These are phyloP conservation scores for Moesziomyces aphidis DNA, from an alignment of 1,284 basidiomycete species.

Conservation along the genomic window DNA sequence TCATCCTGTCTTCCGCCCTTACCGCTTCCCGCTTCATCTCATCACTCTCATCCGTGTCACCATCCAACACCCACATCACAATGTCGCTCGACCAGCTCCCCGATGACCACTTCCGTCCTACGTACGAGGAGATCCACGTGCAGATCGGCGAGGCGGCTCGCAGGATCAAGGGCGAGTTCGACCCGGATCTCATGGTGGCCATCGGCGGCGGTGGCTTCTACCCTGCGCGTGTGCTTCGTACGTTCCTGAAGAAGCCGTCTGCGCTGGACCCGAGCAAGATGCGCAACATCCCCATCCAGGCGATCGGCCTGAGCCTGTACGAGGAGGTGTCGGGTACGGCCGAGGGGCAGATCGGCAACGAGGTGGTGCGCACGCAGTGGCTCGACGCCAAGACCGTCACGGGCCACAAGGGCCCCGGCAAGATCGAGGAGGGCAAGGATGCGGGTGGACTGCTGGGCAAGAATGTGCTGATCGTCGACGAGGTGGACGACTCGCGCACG, in stretches of 20 bases:
- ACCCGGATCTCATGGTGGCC: slow-evolving; percentile 63
- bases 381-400: slow-evolving; percentile 58
- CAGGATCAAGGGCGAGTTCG: slow-evolving; percentile 61
- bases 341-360: slow-evolving; percentile 61
- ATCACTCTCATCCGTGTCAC: background rate
- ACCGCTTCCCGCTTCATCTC: background rate
- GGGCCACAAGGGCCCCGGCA: slow-evolving; percentile 38
- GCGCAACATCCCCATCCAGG: slow-evolving; percentile 67
- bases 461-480: slow-evolving; percentile 66
- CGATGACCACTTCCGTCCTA: slow-evolving; percentile 66
- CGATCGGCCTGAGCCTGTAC: slow-evolving; percentile 66
- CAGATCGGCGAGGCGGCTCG: slow-evolving; percentile 60
- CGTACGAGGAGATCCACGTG: slow-evolving; percentile 67
- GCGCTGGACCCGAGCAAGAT: slow-evolving; percentile 54
- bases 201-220: slow-evolving; percentile 67
- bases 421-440: slow-evolving; percentile 56
- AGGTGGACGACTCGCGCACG: slow-evolving; percentile 67
- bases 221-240: slow-evolving; percentile 66
- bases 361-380: slow-evolving; percentile 67
- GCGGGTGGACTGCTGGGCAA: slow-evolving; percentile 66
- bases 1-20: background rate
- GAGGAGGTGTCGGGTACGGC: slow-evolving; percentile 63
- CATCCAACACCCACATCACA: background rate
- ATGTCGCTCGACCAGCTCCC: slow-evolving; percentile 52
- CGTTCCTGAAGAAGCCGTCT: slow-evolving; percentile 64